These are phyloP conservation scores for Boletus pseudo-olivaceus DNA, from an alignment of 768 basidiomycete genomes.

Conservation along the genomic window DNA sequence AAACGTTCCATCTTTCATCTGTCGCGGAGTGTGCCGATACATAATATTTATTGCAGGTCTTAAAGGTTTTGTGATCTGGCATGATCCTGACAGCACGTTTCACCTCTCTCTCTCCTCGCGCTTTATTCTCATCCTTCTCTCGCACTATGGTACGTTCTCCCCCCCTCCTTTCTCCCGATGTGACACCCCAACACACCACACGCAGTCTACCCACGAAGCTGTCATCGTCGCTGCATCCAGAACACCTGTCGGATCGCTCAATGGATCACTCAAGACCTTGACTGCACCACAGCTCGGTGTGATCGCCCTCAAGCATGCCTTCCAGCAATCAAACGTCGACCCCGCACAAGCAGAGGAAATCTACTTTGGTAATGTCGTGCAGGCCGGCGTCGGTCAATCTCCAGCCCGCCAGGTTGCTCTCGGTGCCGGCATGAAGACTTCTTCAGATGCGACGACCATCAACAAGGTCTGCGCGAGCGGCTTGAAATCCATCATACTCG, in stretches of 20 bases:
- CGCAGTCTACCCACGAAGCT: constrained; percentile 61
- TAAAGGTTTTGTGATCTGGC: constrained; percentile 14
- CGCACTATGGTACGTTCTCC: constrained; percentile 50
- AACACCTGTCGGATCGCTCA: constrained; percentile 91
- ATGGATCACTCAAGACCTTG: constrained; percentile 83
- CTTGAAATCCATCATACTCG: constrained; percentile 93
- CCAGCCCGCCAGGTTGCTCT: constrained; percentile 99
- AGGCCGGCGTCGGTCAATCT: constrained; percentile 95
- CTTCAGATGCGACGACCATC: constrained; percentile 95
- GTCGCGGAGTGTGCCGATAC: constrained; percentile 20
- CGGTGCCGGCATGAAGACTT: constrained; percentile 73
- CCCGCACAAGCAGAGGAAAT: constrained; percentile 88
- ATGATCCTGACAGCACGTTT: constrained; percentile 45
- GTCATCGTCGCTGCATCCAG: constrained; percentile 93
- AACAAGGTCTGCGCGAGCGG: constrained; percentile 99
- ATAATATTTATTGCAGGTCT: constrained; percentile 11
- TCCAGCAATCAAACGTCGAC: constrained; percentile 74
- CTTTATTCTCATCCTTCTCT: constrained; percentile 30
- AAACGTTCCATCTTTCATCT: constrained; percentile 4
- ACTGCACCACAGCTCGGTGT: constrained; percentile 90
- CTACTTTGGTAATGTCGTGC: constrained; percentile 96
- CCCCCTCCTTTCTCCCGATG: background rate
- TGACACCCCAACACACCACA: background rate
- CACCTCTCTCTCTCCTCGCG: constrained; percentile 37
- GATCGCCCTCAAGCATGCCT: constrained; percentile 86